phyloP scores from a whole-genome alignment of 1,284 basidiomycete species.

The Leucocoprinus gongylophorus region DNA sequence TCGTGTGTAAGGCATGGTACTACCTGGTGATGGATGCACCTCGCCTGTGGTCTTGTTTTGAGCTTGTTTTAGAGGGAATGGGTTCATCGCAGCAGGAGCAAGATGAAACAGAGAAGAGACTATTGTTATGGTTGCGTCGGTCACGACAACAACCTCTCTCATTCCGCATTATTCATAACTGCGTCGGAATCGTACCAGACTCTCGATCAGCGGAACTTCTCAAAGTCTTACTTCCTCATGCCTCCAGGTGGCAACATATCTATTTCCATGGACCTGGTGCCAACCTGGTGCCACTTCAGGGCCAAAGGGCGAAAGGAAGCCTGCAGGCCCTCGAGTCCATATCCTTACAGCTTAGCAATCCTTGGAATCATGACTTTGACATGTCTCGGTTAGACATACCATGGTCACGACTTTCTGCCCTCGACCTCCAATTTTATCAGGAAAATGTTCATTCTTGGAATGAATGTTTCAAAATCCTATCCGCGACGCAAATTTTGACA shows the following conservation, averaged over 20 bases:
- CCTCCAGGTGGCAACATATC: constrained; percentile 30
- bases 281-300: constrained; percentile 21
- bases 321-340: constrained; percentile 26
- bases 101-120: constrained; percentile 14
- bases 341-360: constrained; percentile 24
- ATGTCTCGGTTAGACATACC: constrained; percentile 24
- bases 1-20: constrained; percentile 34
- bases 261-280: constrained; percentile 27
- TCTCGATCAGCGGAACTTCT: constrained; percentile 25
- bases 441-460: constrained; percentile 27
- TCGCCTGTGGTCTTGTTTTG: constrained; percentile 36
- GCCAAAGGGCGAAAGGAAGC: constrained; percentile 16
- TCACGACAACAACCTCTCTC: constrained; percentile 31
- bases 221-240: constrained; percentile 25
- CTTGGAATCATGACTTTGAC: constrained; percentile 20
- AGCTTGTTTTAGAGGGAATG: constrained; percentile 23
- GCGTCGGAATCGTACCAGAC: constrained; percentile 17
- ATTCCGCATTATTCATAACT: constrained; percentile 27
- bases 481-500: constrained; percentile 24
- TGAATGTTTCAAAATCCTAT: constrained; percentile 28
- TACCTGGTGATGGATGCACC: constrained; percentile 27
- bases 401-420: constrained; percentile 30
- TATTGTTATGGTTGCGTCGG: constrained; percentile 31
- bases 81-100: constrained; percentile 9
- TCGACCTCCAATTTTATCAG: constrained; percentile 32